Base-by-base conservation (phyloP, 2,329 filamentous ascomycete genomes). In the Paraphoma chrysanthemicola region DNA sequence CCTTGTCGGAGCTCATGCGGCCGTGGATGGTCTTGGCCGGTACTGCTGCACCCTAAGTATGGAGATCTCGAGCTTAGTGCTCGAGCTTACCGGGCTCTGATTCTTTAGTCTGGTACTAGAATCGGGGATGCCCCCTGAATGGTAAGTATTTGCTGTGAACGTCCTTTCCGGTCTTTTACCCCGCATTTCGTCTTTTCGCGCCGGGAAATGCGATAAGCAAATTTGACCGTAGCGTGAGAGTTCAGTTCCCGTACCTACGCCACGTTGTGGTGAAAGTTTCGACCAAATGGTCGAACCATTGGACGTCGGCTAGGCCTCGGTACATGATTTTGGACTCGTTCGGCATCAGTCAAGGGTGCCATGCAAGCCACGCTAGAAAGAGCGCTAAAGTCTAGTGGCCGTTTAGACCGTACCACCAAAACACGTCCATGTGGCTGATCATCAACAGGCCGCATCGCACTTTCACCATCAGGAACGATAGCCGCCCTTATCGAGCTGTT, bases 341-440 rank as follows among this genome's bases (percentile, higher is more conserved):
- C 16, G 28, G 33, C 14, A 29, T 29, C n/a, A 43, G 51, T 41
- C 44, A 47, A 23, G 51, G 44, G 23, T 46, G 51, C 42, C 28
- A 30, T 46, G 43, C 43, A 46, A 38, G 44, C 43, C 44, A 47
- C 50, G 11, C 28, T 47, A 42, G 9, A 23, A 46, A 42, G 17
- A 23, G 29, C 48, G 48, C 39, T 44, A 49, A 18, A 28, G 6
- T 9, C 33, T 48, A 48, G 33, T 23, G 17, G 46, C 46, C 36
- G 36, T 23, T n/a, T 42, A 31, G 44, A 42, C 51, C n/a, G n/a
- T n/a, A n/a, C n/a, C 51, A 43, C 51, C 47, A 47, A 53, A 48
- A 36, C 38, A 48, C 47, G 16, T n/a, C 41, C 10, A 44, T 33
- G 39, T 36, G n/a, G 45, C 6, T 6, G 45, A 47, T 47, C 45